Percentiles rank a stretch among this genome's conserved stretches.
phyloP scores from a whole-genome alignment of 2,329 filamentous ascomycete genomes.

The Ceratocystis destructans region DNA sequence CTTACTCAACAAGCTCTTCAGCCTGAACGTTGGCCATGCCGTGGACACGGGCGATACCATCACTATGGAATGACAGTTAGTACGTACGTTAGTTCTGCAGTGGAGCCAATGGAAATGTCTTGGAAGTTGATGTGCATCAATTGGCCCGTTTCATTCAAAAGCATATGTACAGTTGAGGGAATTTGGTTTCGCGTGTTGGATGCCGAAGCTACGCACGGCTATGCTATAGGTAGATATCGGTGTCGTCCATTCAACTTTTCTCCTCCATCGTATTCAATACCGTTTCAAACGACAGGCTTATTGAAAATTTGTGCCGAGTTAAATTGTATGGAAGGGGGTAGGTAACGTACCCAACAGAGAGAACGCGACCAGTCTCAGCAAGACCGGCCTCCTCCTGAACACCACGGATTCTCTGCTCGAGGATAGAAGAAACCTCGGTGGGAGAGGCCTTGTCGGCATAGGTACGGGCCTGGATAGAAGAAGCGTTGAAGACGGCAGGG shows the following conservation, averaged over 20 bases:
- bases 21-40: constrained; percentile 99
- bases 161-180: not conserved
- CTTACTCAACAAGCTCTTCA: constrained; percentile 99
- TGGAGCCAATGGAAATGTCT: not conserved
- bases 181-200: not conserved
- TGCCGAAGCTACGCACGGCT: not conserved
- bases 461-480: constrained; percentile 60
- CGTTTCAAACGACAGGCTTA: not conserved
- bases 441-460: constrained; percentile 93
- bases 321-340: constrained; percentile 1
- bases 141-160: not conserved
- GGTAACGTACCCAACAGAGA: constrained; percentile 87
- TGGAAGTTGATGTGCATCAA: not conserved
- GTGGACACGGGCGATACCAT: constrained; percentile 99
- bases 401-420: constrained; percentile 98
- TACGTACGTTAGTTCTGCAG: constrained; percentile 10
- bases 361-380: constrained; percentile 96
- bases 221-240: not conserved
- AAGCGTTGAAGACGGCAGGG: constrained; percentile 61
- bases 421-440: constrained; percentile 97
- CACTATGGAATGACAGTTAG: constrained; percentile 42
- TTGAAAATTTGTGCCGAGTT: not conserved
- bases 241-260: not conserved
- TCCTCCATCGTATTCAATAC: not conserved
- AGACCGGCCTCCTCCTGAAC: constrained; percentile 93